Conservation (phyloP, 108 stramenopile species). For the Mayamaea pseudoterrestris region DNA sequence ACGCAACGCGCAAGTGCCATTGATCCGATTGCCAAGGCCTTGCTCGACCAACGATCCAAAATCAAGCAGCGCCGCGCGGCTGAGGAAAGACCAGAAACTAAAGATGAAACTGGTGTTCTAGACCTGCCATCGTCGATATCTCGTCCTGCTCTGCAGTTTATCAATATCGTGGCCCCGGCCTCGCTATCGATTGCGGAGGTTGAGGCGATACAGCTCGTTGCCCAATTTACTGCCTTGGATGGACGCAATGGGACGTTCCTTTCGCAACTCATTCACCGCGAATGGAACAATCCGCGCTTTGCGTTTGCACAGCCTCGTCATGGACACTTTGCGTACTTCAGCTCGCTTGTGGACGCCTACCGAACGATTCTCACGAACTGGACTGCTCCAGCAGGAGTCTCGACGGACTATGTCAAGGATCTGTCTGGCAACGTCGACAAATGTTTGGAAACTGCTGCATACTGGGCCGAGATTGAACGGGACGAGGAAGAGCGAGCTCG, state of each 20-base stretch:
- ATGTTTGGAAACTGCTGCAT: slow-evolving; percentile 52
- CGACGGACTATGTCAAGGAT: background rate
- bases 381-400: background rate
- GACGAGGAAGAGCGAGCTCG: slow-evolving; percentile 42
- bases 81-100: slow-evolving; percentile 1
- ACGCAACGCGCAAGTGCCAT: slow-evolving; percentile 40
- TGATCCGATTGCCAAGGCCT: slow-evolving; percentile 66
- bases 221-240: slow-evolving; percentile 89
- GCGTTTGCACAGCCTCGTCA: slow-evolving; percentile 91
- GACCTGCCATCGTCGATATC: slow-evolving; percentile 33
- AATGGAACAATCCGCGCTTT: slow-evolving; percentile 84
- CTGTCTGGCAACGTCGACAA: slow-evolving; percentile 10
- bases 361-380: slow-evolving; percentile 37
- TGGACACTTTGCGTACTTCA: slow-evolving; percentile 90
- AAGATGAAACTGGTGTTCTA: slow-evolving; percentile 7
- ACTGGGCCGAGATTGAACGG: slow-evolving; percentile 75
- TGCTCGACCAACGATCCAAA: slow-evolving; percentile 36
- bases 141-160: slow-evolving; percentile 67
- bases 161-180: slow-evolving; percentile 59
- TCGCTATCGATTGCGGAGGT: slow-evolving; percentile 66
- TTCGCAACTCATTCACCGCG: slow-evolving; percentile 53
- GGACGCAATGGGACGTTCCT: slow-evolving; percentile 71
- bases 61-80: slow-evolving; percentile 28
- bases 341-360: slow-evolving; percentile 92
- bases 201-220: slow-evolving; percentile 88